A percentile compares a stretch with the other conserved stretches of the same genome.
phyloP scores from a whole-genome alignment of 768 basidiomycete genomes.

The Rhodotorula graminis region DNA sequence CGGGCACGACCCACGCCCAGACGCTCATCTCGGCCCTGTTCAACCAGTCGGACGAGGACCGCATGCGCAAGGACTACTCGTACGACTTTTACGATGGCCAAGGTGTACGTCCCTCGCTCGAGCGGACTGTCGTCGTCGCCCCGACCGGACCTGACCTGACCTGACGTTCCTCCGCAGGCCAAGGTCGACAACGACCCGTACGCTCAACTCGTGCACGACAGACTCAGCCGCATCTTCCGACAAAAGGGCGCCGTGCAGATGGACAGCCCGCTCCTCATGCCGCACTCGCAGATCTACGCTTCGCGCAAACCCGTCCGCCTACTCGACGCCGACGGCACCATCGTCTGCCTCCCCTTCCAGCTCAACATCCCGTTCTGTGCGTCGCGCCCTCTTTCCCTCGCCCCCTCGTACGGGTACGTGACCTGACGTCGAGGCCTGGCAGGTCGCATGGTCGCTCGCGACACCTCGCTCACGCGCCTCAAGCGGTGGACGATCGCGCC shows the following conservation, averaged over 20 bases:
- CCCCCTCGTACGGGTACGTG: too few relatives aligned
- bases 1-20: conserved; percentile 36
- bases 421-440: not conserved
- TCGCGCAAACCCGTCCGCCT: conserved; percentile 39
- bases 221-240: conserved; percentile 39
- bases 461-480: conserved; percentile 39
- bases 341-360: conserved; percentile 36
- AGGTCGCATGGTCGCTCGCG: conserved; percentile 42
- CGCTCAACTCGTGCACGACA: conserved; percentile 39
- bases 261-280: conserved; percentile 41
- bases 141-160: too few relatives aligned
- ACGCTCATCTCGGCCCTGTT: conserved; percentile 37
- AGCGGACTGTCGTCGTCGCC: too few relatives aligned
- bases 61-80: conserved; percentile 33
- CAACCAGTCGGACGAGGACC: conserved; percentile 38
- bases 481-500: conserved; percentile 45
- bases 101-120: not conserved
- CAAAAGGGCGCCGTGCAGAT: conserved; percentile 39
- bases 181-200: conserved; percentile 41
- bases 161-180: conserved; percentile 15
- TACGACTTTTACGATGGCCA: conserved; percentile 38
- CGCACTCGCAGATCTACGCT: conserved; percentile 39
- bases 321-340: conserved; percentile 39
- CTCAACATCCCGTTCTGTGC: conserved; percentile 40
- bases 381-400: not conserved